Evolutionary conservation across 2,329 filamentous ascomycete genomes (phyloP), one percentile per base, ranked within the genome.

Genomic region (Chaetomiaceae sp.): DNA sequence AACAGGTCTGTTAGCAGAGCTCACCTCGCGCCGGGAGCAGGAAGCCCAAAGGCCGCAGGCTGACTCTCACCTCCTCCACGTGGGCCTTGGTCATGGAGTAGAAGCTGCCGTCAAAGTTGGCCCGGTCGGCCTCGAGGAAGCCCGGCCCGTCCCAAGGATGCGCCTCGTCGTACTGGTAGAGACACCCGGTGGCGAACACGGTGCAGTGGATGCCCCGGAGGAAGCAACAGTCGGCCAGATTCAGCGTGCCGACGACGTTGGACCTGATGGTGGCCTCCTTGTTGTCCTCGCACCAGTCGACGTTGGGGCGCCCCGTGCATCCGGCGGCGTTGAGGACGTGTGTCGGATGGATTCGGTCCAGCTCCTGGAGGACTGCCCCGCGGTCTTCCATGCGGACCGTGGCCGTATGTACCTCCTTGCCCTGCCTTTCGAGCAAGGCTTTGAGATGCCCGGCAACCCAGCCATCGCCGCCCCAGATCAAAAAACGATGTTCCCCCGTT

Each of bases 211-310:
- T 72, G 53, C 71, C 72, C 47, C 70, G 70, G 53, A 74, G 65
- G 56, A 68, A 76, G 65, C 81, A 84, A 62, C 68, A 71, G 60
- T 84, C 79, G 27, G 79, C 70, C 57, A 85, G 64, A 60, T 81
- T 83, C 54, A 83, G 60, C 29, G 79, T 78, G 44, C 81, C 81
- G 38, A 84, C 74, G 45, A 80, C 80, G 58, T 86, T 86, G 61
- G 76, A 82, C 49, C 80, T 73, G 60, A 84, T 75, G 6, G 81
- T 85, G 45, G 77, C 75, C 63, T 81, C 75, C 65, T 78, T 82
- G 68, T 85, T 75, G 59, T 82, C 78, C 66, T 86, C 82, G 58
- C 81, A 84, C 80, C 80, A 84, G 65, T 84, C 81, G 61, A 84
- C 79, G 54, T 84, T 85, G 52, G 81, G 81, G 19, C 79, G 72